These are phyloP conservation scores for Nothophytophthora sp. DNA, from an alignment of 352 stramenopile genomes.

Conservation along the genomic window DNA sequence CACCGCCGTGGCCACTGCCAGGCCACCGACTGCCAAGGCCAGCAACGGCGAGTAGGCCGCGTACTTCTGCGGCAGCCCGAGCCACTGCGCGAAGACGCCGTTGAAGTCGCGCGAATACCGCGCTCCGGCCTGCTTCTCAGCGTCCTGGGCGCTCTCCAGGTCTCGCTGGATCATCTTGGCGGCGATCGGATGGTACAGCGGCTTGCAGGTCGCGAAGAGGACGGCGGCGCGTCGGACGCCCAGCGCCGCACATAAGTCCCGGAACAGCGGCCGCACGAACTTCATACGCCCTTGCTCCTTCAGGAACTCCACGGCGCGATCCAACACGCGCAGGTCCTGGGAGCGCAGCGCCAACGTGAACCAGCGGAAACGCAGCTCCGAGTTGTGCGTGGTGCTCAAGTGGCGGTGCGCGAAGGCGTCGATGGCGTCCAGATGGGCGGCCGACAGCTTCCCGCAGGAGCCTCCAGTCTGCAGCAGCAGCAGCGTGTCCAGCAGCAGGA, in stretches of 20 bases:
- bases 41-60: slow-evolving; percentile 29
- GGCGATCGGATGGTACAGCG: slow-evolving; percentile 67
- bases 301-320: slow-evolving; percentile 45
- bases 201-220: slow-evolving; percentile 56
- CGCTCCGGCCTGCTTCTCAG: slow-evolving; percentile 2
- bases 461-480: slow-evolving; percentile 38
- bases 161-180: slow-evolving; percentile 75
- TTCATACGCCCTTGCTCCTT: slow-evolving; percentile 80
- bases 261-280: slow-evolving; percentile 70
- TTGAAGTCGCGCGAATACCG: slow-evolving; percentile 22
- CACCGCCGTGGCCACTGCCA: slow-evolving; percentile 17
- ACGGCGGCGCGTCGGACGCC: slow-evolving; percentile 25
- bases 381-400: slow-evolving; percentile 55
- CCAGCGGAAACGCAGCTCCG: slow-evolving; percentile 75
- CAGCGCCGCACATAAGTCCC: slow-evolving; percentile 47
- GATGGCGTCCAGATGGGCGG: slow-evolving; percentile 50
- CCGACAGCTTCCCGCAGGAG: slow-evolving; percentile 19
- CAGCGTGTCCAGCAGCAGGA: slow-evolving; percentile 63
- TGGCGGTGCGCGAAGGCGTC: slow-evolving; percentile 52
- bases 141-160: slow-evolving; percentile 27
- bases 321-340: slow-evolving; percentile 40
- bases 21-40: slow-evolving; percentile 15
- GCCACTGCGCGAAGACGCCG: slow-evolving; percentile 24
- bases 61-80: slow-evolving; percentile 30
- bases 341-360: slow-evolving; percentile 62